Base-by-base conservation (phyloP, 2,329 filamentous ascomycete species). In the Fusarium falciforme region DNA sequence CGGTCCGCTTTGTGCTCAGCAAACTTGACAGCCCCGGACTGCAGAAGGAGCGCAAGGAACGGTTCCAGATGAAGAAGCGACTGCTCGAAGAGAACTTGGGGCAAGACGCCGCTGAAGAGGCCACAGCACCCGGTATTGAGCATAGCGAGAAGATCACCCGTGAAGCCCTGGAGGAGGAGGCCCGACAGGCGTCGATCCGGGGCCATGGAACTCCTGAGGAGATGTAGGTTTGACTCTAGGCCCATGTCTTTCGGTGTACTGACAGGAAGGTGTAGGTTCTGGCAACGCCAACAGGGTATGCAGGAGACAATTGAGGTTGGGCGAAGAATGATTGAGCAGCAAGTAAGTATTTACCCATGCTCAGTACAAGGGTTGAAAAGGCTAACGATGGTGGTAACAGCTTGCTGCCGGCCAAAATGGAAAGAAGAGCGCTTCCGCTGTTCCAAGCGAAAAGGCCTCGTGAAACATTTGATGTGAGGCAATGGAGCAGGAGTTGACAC, bases 1-100 rank as follows among this genome's bases (percentile, higher is more conserved):
- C 87, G 1, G 93, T 98, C 6, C 90, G 92, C 44, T 89, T 91
- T 62, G 91, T 92, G 5, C 89, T 99, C 76, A 87, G 87, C 68
- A 96, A 95, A 81, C 85, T 98, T 62, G 95, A 98, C 78, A 95
- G 93, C 55, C 94, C 94, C 0, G 95, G 95, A 1, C 86, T 95
- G 66, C 94, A 97, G 78, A 95, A 94, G 82, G 95, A 97, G 83
- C 90, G 93, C 16, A 91, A 91, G 5, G 94, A 98, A 80, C 89
- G 94, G 25, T 98, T 93, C 82, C 82, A 93, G 57, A 91, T 96
- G 80, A 91, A 96, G 72, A 96, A 94, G 84, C 90, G 89, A 74
- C 91, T 95, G 64, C 88, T 98, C 2, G 90, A 94, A 68, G 92
- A 95, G 78, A 93, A 89, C 27, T 83, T 95, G 14, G 91, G 89